A percentile compares a stretch with the other conserved stretches of the same genome.
Conservation (phyloP, 495 filamentous ascomycete species). For the Apiosordaria backusii region DNA sequence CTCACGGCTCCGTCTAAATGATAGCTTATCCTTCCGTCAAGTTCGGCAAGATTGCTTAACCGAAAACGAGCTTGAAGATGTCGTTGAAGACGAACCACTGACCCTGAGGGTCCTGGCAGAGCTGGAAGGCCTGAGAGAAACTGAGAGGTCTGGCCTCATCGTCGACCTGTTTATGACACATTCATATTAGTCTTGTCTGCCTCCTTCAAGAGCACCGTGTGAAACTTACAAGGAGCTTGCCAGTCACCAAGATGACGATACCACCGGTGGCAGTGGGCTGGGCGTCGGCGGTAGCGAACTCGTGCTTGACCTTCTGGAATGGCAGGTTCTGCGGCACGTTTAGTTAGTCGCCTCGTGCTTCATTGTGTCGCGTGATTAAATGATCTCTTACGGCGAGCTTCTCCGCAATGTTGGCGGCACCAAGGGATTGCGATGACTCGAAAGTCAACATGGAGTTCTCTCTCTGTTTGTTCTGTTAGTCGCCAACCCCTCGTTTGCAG, state of each 20-base stretch:
- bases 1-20: background rate
- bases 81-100: slow-evolving; percentile 89
- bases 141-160: slow-evolving; percentile 75
- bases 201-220: background rate
- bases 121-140: slow-evolving; percentile 83
- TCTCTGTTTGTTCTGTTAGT: slow-evolving; percentile 50
- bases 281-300: slow-evolving; percentile 65
- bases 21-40: background rate
- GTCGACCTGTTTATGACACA: slow-evolving; percentile 58
- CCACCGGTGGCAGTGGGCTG: slow-evolving; percentile 64
- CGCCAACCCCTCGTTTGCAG: background rate
- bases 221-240: slow-evolving; percentile 64
- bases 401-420: slow-evolving; percentile 60
- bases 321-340: slow-evolving; percentile 57
- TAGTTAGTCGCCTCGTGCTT: slow-evolving; percentile 9
- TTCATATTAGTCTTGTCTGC: slow-evolving; percentile 6
- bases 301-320: slow-evolving; percentile 74
- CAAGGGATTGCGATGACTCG: slow-evolving; percentile 60
- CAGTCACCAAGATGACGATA: slow-evolving; percentile 82
- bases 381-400: slow-evolving; percentile 63
- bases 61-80: slow-evolving; percentile 80
- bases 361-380: background rate
- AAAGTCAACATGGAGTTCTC: slow-evolving; percentile 91
- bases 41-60: background rate
- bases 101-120: slow-evolving; percentile 62